phyloP scores from a whole-genome alignment of 2,329 filamentous ascomycete genomes.

The Penicillium hesseltinei region DNA sequence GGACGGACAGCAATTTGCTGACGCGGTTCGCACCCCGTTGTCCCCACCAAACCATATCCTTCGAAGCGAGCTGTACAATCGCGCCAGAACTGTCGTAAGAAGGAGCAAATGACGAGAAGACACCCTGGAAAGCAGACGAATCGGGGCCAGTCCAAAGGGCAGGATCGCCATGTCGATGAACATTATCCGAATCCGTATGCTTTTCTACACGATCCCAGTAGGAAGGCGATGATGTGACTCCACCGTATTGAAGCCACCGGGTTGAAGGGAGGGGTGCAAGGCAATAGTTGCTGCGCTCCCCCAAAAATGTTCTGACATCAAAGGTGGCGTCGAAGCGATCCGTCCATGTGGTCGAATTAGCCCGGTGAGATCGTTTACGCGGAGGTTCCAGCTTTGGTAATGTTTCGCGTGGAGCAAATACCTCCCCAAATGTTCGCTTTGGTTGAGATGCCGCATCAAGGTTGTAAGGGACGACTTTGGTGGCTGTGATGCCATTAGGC shows the following conservation, averaged over 20 bases:
- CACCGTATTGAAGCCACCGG: conserved; percentile 46
- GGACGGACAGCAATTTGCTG: conserved; percentile 34
- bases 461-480: conserved; percentile 60
- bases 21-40: conserved; percentile 42
- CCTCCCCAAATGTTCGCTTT: conserved; percentile 45
- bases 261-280: conserved; percentile 41
- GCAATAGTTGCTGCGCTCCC: conserved; percentile 42
- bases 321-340: conserved; percentile 42
- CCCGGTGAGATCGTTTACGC: conserved; percentile 36
- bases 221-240: conserved; percentile 38
- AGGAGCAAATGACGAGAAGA: conserved; percentile 52
- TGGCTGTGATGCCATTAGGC: conserved; percentile 71
- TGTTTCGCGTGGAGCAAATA: conserved; percentile 43
- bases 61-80: conserved; percentile 43
- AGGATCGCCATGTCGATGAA: conserved; percentile 28
- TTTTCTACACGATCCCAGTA: conserved; percentile 41
- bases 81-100: conserved; percentile 46
- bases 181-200: conserved; percentile 24
- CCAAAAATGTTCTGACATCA: conserved; percentile 33
- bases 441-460: conserved; percentile 30
- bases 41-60: conserved; percentile 48
- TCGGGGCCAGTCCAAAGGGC: conserved; percentile 33
- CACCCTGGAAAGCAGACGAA: conserved; percentile 40
- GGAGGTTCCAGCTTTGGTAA: conserved; percentile 43
- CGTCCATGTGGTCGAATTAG: conserved; percentile 38